These are phyloP conservation scores for Pseudognaphalium luteoalbum DNA, from an alignment of 129 eudicot species.

Conservation along the genomic window DNA sequence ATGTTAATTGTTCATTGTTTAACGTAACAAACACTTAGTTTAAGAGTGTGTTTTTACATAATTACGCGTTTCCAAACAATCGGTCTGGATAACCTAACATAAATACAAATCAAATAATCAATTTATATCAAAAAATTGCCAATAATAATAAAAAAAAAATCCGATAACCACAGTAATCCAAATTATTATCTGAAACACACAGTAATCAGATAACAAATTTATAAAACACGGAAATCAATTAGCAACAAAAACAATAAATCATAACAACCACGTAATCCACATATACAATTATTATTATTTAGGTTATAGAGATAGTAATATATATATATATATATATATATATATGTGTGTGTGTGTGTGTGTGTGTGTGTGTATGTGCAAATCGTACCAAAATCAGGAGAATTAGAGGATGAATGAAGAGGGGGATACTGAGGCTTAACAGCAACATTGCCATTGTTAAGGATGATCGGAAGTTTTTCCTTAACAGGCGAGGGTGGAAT, in stretches of 20 bases:
- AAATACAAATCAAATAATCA: neutral
- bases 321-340: no score
- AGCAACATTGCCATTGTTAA: constrained; percentile 25
- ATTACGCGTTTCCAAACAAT: neutral
- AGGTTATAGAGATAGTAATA: neutral
- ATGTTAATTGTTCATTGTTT: neutral
- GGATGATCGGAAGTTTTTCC: constrained; percentile 25
- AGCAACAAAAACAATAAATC: neutral
- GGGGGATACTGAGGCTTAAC: constrained; percentile 42
- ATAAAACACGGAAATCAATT: neutral
- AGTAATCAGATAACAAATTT: neutral
- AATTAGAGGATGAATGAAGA: constrained; percentile 17
- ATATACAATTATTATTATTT: neutral
- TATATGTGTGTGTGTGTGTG: no score
- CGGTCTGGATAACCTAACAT: neutral
- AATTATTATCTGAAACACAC: neutral
- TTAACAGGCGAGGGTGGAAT: constrained; percentile 20
- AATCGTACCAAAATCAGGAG: constrained; percentile 30
- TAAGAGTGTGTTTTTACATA: neutral
- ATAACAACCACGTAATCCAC: neutral
- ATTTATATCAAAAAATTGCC: neutral
- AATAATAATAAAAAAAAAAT: no score
- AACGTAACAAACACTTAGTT: neutral
- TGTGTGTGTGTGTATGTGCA: no score
- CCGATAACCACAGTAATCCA: neutral